Percentiles rank a stretch among this genome's conserved stretches.
These are phyloP conservation scores for Isoetes taiwanensis DNA, from an alignment of 75 land plant genomes.

Conservation along the genomic window DNA sequence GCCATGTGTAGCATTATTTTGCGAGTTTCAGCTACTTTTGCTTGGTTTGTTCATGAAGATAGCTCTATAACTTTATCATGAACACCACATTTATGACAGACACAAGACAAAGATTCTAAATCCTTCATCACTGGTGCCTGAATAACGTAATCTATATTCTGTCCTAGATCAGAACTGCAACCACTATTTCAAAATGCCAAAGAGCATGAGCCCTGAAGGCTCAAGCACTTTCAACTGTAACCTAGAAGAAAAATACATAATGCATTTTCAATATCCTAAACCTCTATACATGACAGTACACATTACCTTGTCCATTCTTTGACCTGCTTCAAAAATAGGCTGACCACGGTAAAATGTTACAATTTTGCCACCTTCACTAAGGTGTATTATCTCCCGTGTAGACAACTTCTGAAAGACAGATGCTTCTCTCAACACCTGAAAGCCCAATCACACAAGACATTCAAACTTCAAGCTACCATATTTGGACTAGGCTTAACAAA, in stretches of 20 bases:
- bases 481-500: background rate
- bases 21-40: too few species aligned
- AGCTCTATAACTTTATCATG: too few species aligned
- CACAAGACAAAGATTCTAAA: too few species aligned
- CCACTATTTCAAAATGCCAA: background rate
- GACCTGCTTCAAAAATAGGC: constrained; percentile 12
- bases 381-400: constrained; percentile 12
- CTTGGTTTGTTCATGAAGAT: too few species aligned
- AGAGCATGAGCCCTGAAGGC: background rate
- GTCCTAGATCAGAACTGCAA: background rate
- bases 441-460: background rate
- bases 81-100: too few species aligned
- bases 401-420: constrained; percentile 16
- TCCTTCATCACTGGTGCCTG: too few species aligned
- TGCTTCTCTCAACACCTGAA: constrained; percentile 20
- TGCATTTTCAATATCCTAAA: too few species aligned
- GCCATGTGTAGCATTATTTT: too few species aligned
- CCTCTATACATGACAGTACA: too few species aligned
- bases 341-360: constrained; percentile 14
- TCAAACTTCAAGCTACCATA: background rate
- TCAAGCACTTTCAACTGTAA: background rate
- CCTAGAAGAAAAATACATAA: background rate
- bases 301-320: constrained; percentile 17
- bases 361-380: constrained; percentile 12
- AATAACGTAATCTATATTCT: background rate